phyloP scores from a whole-genome alignment of 352 stramenopile genomes.

The Phytophthora kernoviae region DNA sequence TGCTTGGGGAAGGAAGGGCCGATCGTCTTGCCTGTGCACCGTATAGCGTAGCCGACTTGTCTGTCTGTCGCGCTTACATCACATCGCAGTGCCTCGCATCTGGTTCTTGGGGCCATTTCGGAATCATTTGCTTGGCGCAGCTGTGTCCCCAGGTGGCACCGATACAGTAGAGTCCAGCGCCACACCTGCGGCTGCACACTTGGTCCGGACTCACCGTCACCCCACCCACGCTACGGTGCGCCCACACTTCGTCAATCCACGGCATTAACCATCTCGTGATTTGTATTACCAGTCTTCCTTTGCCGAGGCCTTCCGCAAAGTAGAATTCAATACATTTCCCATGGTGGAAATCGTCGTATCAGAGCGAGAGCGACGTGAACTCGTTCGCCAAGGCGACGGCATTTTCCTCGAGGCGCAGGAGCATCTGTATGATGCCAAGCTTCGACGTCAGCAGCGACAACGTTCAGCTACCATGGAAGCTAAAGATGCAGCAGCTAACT shows the following conservation, averaged over 20 bases:
- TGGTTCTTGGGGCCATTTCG: not conserved
- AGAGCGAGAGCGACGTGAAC: conserved; percentile 44
- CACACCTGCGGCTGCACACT: not conserved
- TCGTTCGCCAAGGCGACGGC: conserved; percentile 45
- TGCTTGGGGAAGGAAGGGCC: conserved; percentile 13
- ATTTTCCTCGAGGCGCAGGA: conserved; percentile 52
- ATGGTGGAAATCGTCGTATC: conserved; percentile 37
- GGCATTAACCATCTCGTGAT: not conserved
- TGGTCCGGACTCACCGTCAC: too few species aligned
- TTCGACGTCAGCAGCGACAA: not conserved
- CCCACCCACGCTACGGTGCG: too few species aligned
- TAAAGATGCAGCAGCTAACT: conserved; percentile 19
- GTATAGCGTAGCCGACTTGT: conserved; percentile 8
- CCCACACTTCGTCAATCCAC: not conserved
- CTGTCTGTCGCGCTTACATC: too few species aligned
- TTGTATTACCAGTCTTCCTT: not conserved
- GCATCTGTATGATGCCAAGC: conserved; percentile 40
- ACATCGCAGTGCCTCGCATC: not conserved
- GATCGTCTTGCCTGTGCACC: conserved; percentile 13
- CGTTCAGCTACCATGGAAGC: conserved; percentile 2
- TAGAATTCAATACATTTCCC: not conserved
- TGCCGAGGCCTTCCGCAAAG: too few species aligned
- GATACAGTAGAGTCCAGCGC: not conserved
- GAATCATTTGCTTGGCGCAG: not conserved
- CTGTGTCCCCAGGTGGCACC: too few species aligned